Percentiles rank a stretch among this genome's conserved stretches.
Evolutionary conservation across 106 monocot species (phyloP).

Genomic region (Gastrodia elata): DNA sequence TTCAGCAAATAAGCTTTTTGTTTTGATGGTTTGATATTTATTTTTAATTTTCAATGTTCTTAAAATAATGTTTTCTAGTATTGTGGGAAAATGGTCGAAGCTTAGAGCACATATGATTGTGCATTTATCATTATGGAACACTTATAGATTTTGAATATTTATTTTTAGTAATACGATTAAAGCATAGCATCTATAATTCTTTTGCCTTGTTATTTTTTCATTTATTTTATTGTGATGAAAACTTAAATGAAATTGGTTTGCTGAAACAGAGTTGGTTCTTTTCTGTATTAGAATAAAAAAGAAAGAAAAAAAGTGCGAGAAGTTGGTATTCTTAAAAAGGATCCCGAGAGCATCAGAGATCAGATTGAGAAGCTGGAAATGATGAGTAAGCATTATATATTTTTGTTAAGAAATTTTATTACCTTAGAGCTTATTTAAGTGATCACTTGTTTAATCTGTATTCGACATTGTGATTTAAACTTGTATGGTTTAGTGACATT

Average conservation of each 20-base stretch:
- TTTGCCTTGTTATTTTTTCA: not conserved
- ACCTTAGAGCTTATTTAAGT: not conserved
- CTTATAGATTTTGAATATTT: no score
- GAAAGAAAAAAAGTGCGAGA: slow-evolving; percentile 98
- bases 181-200: not conserved
- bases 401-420: not conserved
- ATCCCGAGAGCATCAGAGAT: slow-evolving; percentile 78
- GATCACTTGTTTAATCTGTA: not conserved
- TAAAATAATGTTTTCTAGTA: not conserved
- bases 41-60: not conserved
- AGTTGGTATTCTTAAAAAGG: slow-evolving; percentile 96
- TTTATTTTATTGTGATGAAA: not conserved
- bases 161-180: not conserved
- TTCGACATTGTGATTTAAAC: not conserved
- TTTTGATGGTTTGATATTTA: not conserved
- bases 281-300: slow-evolving; percentile 73
- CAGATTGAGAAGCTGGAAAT: slow-evolving; percentile 91
- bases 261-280: not conserved
- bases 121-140: not conserved
- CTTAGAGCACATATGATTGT: not conserved
- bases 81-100: not conserved
- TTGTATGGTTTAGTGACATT: not conserved
- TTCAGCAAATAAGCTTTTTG: no score
- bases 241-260: not conserved
- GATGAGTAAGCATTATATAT: slow-evolving; percentile 65